Conservation (phyloP, 345 rosid species). For the Aquilaria yunnanensis region DNA sequence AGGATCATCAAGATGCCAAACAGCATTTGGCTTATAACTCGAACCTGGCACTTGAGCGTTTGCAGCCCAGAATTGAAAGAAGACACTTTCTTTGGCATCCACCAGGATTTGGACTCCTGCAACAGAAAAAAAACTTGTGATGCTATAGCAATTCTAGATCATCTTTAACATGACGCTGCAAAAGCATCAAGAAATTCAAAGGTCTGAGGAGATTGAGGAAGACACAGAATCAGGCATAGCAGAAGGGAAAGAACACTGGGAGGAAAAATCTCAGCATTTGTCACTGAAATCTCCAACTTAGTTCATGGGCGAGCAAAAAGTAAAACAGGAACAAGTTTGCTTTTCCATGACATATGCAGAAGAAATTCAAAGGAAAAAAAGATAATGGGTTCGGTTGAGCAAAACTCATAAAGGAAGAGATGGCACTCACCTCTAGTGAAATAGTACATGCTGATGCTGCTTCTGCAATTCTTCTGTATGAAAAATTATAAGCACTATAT, state of each 20-base stretch:
- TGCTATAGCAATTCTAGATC: background rate
- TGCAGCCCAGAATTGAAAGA: constrained; percentile 43
- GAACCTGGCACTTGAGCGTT: constrained; percentile 45
- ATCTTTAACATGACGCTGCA: background rate
- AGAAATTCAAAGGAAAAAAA: background rate
- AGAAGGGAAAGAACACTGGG: too few species aligned
- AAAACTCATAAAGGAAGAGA: background rate
- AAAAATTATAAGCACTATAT: constrained; percentile 56
- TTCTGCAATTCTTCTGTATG: constrained; percentile 59
- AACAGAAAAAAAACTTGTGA: constrained; percentile 1
- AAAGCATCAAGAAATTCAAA: too few species aligned
- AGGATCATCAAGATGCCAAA: constrained; percentile 68
- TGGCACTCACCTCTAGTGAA: constrained; percentile 29
- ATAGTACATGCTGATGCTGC: constrained; percentile 60
- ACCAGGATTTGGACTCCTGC: constrained; percentile 65
- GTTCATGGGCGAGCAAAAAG: background rate
- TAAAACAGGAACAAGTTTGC: background rate
- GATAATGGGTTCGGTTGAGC: background rate
- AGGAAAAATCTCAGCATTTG: too few species aligned
- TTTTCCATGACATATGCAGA: background rate
- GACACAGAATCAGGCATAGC: too few species aligned
- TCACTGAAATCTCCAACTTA: too few species aligned
- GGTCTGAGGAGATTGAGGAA: too few species aligned
- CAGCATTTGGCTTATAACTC: constrained; percentile 52
- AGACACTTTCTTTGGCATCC: constrained; percentile 54